Conservation (phyloP, 768 basidiomycete species). For the Tulasnella sp. region DNA sequence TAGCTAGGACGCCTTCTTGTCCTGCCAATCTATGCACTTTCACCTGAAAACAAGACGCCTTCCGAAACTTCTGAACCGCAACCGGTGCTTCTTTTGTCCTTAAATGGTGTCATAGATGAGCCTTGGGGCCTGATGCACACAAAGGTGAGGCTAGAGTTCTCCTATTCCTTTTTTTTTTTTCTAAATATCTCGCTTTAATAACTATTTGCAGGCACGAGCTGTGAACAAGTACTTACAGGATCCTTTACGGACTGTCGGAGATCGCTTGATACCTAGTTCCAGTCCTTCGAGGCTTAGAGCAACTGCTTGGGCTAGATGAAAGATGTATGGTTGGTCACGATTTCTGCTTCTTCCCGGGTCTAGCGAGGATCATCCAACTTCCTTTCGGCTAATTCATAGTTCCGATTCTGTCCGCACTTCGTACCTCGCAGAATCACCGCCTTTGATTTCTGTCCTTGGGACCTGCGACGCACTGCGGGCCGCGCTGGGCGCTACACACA, state of each 20-base stretch:
- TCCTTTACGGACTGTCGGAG: not conserved
- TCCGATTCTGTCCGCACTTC: too few relatives aligned
- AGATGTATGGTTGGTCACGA: not conserved
- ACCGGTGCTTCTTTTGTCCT: conserved; percentile 9
- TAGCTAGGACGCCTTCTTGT: conserved; percentile 17
- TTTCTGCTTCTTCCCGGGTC: not conserved
- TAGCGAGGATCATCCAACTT: too few relatives aligned
- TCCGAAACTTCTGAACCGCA: not conserved
- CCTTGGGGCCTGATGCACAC: conserved; percentile 18
- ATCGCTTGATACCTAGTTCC: not conserved
- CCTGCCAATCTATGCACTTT: conserved; percentile 11
- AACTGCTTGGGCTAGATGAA: conserved; percentile 9
- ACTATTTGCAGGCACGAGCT: not conserved
- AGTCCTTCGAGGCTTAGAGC: conserved; percentile 1
- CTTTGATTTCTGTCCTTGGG: too few relatives aligned
- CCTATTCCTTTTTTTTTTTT: not conserved
- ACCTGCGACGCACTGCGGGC: too few relatives aligned
- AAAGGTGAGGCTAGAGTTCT: conserved; percentile 1
- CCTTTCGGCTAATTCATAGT: too few relatives aligned
- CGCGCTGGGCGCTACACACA: too few relatives aligned
- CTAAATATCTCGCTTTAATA: not conserved
- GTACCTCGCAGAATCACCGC: too few relatives aligned
- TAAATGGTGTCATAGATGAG: conserved; percentile 11
- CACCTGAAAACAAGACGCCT: not conserved
- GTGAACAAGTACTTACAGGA: conserved; percentile 1